phyloP scores from a whole-genome alignment of 192 early-diverging fungal species.

The Coemansia sp. region DNA sequence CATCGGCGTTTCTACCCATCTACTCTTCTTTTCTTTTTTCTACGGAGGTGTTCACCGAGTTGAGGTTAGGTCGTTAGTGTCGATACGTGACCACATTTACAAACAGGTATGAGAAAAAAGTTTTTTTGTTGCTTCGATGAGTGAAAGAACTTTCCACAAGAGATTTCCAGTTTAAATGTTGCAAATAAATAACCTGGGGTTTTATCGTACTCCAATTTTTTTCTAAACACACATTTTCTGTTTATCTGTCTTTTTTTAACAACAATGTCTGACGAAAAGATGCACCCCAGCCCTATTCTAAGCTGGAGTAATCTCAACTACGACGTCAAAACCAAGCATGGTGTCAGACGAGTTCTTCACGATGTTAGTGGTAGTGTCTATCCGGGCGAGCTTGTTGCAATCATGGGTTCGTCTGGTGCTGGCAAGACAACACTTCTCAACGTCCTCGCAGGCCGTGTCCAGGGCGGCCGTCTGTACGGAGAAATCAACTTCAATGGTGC shows the following conservation, averaged over 20 bases:
- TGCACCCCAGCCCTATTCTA: constrained; percentile 18
- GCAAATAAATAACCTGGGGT: background rate
- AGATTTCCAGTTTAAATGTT: background rate
- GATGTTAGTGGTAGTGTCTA: constrained; percentile 68
- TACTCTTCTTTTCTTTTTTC: no score
- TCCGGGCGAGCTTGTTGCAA: constrained; percentile 73
- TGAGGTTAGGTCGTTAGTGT: no score
- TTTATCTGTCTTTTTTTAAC: no score
- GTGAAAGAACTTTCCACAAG: background rate
- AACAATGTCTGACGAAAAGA: no score
- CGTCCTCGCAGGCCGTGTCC: constrained; percentile 64
- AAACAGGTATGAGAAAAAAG: no score
- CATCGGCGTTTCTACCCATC: no score
- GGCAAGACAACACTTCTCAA: constrained; percentile 86
- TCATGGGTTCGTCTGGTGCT: constrained; percentile 90
- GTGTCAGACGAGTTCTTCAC: constrained; percentile 54
- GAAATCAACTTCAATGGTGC: constrained; percentile 54
- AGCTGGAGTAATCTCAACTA: constrained; percentile 43
- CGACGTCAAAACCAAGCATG: constrained; percentile 38
- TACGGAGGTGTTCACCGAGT: no score
- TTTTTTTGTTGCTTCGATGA: background rate
- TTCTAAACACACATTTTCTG: no score
- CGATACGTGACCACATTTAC: no score
- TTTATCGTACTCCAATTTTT: no score
- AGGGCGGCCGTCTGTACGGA: constrained; percentile 57